Conservation (phyloP, 768 basidiomycete species). For the Crassisporium funariophilum region DNA sequence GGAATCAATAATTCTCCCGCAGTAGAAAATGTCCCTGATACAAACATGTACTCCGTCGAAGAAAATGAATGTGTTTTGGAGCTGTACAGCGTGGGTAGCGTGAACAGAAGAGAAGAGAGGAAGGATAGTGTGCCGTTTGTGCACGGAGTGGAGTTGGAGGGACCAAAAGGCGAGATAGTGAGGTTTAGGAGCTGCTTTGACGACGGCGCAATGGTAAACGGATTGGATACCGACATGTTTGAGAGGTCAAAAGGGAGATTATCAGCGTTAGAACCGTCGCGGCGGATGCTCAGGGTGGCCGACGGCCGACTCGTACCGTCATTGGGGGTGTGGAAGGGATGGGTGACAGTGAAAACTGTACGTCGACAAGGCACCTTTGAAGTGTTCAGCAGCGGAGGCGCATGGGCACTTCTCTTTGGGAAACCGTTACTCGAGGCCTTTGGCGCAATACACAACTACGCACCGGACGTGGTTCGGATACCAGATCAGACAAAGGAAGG, state of each 20-base stretch:
- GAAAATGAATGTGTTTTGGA: too few species aligned
- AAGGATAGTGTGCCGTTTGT: slow-evolving; percentile 20
- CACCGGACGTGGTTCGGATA: slow-evolving; percentile 13
- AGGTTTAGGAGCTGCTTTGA: slow-evolving; percentile 23
- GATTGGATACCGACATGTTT: slow-evolving; percentile 23
- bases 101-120: not conserved
- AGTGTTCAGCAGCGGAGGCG: slow-evolving; percentile 27
- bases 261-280: slow-evolving; percentile 12
- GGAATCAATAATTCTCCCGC: not conserved
- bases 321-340: slow-evolving; percentile 20
- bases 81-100: too few species aligned
- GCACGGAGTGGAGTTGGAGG: slow-evolving; percentile 18
- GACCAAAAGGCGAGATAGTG: slow-evolving; percentile 17
- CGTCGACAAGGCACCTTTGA: slow-evolving; percentile 14
- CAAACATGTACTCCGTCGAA: slow-evolving; percentile 1
- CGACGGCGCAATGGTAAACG: slow-evolving; percentile 32
- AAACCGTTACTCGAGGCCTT: slow-evolving; percentile 27
- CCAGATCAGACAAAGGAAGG: not conserved
- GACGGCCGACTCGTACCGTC: slow-evolving; percentile 25
- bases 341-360: slow-evolving; percentile 13
- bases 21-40: not conserved
- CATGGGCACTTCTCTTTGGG: slow-evolving; percentile 31
- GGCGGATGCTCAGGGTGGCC: slow-evolving; percentile 33
- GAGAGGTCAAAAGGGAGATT: slow-evolving; percentile 13
- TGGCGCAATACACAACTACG: slow-evolving; percentile 27